Conservation (phyloP, 2,329 filamentous ascomycete species). For the Metarhizium brunneum region DNA sequence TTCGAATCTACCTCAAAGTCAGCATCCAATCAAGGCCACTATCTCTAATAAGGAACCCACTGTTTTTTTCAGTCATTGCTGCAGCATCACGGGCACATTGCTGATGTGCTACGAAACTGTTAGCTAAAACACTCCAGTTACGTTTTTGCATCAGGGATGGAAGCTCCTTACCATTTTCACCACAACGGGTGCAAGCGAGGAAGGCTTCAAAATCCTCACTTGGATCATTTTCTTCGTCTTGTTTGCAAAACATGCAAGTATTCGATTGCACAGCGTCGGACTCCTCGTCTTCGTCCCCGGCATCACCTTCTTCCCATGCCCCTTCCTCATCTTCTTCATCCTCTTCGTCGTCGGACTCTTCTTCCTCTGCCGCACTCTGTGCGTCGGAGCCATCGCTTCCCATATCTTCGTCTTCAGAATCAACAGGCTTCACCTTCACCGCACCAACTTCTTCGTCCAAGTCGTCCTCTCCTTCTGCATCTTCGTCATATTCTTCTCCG, state of each 20-base stretch:
- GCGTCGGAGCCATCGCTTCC: constrained; percentile 38
- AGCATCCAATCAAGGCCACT: constrained; percentile 9
- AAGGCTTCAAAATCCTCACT: constrained; percentile 73
- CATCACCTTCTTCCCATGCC: constrained; percentile 6
- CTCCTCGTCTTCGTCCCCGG: constrained; percentile 8
- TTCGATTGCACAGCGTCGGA: constrained; percentile 22
- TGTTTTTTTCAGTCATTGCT: constrained; percentile 23
- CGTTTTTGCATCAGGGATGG: constrained; percentile 10
- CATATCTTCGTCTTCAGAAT: constrained; percentile 35
- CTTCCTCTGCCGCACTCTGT: constrained; percentile 41
- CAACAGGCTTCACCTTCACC: constrained; percentile 45
- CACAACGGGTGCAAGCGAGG: constrained; percentile 67
- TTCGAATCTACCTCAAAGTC: constrained; percentile 26
- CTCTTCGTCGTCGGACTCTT: constrained; percentile 42
- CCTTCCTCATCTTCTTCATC: constrained; percentile 26
- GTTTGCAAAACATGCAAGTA: constrained; percentile 63
- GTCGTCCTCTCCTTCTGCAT: constrained; percentile 25
- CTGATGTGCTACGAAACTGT: constrained; percentile 64
- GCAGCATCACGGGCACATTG: constrained; percentile 72
- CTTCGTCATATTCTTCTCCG: constrained; percentile 22
- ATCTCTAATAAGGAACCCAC: constrained; percentile 13
- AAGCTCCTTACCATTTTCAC: constrained; percentile 64
- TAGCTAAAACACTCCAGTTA: constrained; percentile 18
- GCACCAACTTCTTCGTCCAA: constrained; percentile 44
- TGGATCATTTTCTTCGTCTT: constrained; percentile 75